Evolutionary conservation across 768 basidiomycete genomes (phyloP), one percentile per base, ranked within the genome.

Genomic region (Chlorophyllum brunneum): DNA sequence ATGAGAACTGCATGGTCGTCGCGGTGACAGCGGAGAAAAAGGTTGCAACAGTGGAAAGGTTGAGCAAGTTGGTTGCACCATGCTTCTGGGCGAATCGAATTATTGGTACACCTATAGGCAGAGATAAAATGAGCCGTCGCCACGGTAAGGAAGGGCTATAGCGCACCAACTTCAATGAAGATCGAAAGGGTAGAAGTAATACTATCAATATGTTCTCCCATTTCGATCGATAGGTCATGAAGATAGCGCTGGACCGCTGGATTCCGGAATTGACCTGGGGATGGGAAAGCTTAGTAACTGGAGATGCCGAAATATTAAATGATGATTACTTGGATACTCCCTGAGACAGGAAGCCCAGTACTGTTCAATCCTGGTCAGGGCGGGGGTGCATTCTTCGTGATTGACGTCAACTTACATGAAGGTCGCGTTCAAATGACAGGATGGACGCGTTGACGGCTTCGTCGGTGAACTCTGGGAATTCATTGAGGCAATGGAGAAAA

Each of bases 1-100:
- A 85, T 2, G 86, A 86, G 60, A 82, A 86, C 60, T 88, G 86
- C 58, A 87, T 65, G 1, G 84, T 85, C 6, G 84, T 85, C 23
- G 85, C 86, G 0, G 84, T 86, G 51, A 88, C 85, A 15, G 82
- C 85, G 27, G 82, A 85, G 65, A 88, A 86, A 67, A 88, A 87
- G 45, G 85, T 89, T 23, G 86, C 85, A 3, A 89, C 83, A 5
- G 86, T 88, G 31, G 85, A 86, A 27, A 89, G 71, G 56, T 86
- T 88, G 22, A 87, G 75, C 15, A 89, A 70, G 58, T 87, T 88
- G 36, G 76, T 71, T 2, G 84, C 82, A 29, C 78, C 83, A 57
- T 88, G 85, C 56, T 84, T 83, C 65, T 89, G 86, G 1, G 83
- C 84, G 57, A 86, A 86, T 44, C 84, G 79, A 59, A 90, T 88